Evolutionary conservation across 2,329 filamentous ascomycete genomes (phyloP), one percentile per base, ranked within the genome.

Genomic region (Lasiodiplodia citricola): DNA sequence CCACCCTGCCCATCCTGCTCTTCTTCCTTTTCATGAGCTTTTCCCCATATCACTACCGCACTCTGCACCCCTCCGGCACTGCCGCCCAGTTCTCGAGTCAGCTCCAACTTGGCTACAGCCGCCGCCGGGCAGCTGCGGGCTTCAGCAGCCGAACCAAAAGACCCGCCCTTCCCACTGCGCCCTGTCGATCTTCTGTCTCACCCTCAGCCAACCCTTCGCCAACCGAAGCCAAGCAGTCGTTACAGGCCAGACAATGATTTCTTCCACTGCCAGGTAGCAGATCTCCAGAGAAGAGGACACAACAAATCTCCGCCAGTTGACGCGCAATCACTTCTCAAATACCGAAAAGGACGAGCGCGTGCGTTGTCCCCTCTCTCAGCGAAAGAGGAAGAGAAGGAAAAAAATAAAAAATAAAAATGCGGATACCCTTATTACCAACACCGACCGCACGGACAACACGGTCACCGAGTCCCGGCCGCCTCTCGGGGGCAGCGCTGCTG

Each of bases 151-250:
- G 14, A 25, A 41, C 41, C 23, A 28, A 25, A 25, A 21, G 58
- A 21, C 57, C 41, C 41, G 41, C 57, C 57, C 11, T 11, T 18
- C 41, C n/a, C 41, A 16, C 41, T n/a, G 44, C 58, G 41, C 58
- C 60, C 60, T 52, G 60, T n/a, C 60, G 60, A 64, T 52, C 60
- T 14, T 47, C 31, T 52, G 60, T 64, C 60, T 64, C 60, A 64
- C 31, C 60, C 4, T 52, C 44, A 23, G 60, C 60, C 47, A 21
- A 51, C 60, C 60, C 31, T 11, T 14, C n/a, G 47, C 60, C 60
- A 64, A 64, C 60, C 60, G 58, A 63, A 35, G 18, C 38, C 57
- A 41, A 50, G 38, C 58, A 31, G 25, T 44, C 23, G n/a, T 37
- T 35, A 37, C 47, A 38, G 5, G 10, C n/a, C 60, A 23, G n/a